Conservation (phyloP, 371 early-diverging fungal species). For the Lichtheimia hyalospora region DNA sequence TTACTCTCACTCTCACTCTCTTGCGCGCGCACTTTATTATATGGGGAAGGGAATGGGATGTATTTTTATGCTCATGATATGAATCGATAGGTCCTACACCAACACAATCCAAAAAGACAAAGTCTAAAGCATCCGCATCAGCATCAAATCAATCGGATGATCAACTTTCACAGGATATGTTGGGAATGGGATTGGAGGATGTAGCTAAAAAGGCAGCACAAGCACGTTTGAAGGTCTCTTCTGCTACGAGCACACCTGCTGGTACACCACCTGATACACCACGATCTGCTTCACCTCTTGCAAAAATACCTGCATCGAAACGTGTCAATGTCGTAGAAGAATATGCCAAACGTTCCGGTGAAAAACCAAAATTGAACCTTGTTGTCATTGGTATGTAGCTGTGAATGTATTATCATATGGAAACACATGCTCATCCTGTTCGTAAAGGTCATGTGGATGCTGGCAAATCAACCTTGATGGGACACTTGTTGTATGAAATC, state of each 20-base stretch:
- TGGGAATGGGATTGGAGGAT: slow-evolving; percentile 44
- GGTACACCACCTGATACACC: slow-evolving; percentile 18
- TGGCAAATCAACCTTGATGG: slow-evolving; percentile 98
- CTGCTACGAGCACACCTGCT: slow-evolving; percentile 12
- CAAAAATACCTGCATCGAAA: slow-evolving; percentile 45
- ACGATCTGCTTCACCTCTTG: slow-evolving; percentile 32
- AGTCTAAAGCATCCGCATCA: background rate
- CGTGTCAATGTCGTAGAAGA: slow-evolving; percentile 76
- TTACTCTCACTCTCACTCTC: slow-evolving; percentile 4
- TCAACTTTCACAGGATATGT: slow-evolving; percentile 51
- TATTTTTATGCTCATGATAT: background rate
- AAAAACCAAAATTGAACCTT: slow-evolving; percentile 77
- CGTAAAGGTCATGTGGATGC: slow-evolving; percentile 96
- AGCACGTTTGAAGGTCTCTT: background rate
- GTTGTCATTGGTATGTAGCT: slow-evolving; percentile 79
- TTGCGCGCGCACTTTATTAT: background rate
- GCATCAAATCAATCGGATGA: slow-evolving; percentile 24
- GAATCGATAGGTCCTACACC: slow-evolving; percentile 1
- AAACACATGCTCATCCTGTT: background rate
- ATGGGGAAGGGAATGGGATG: too few relatives aligned
- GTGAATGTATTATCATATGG: background rate
- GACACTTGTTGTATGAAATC: slow-evolving; percentile 87
- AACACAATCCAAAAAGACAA: slow-evolving; percentile 7
- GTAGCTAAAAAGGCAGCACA: slow-evolving; percentile 9
- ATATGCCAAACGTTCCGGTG: slow-evolving; percentile 67